Conservation (phyloP, 805 yeast species). For the Saccharomycopsis sp. region DNA sequence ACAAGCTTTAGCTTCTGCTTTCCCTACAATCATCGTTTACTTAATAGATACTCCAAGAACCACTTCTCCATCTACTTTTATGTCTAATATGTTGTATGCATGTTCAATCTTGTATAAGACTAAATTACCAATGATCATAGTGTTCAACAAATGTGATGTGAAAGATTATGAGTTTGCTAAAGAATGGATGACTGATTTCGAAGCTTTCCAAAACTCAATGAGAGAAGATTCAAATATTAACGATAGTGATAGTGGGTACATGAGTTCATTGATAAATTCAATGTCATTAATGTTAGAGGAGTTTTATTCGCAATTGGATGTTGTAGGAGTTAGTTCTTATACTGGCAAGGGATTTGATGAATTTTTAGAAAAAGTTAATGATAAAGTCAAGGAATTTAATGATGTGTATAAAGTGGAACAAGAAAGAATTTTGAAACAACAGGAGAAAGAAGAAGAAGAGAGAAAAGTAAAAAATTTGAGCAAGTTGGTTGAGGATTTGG, state of each 20-base stretch:
- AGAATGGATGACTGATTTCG: constrained; percentile 98
- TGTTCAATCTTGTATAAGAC: constrained; percentile 95
- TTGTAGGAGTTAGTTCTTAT: constrained; percentile 85
- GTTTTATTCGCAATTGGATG: constrained; percentile 86
- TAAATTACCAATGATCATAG: constrained; percentile 92
- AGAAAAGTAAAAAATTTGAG: constrained; percentile 65
- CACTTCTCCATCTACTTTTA: constrained; percentile 90
- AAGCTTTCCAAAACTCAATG: constrained; percentile 77
- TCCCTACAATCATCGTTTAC: constrained; percentile 94
- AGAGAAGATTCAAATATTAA: constrained; percentile 58
- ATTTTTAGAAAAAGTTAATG: constrained; percentile 75
- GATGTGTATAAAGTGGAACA: constrained; percentile 80
- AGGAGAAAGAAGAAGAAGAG: constrained; percentile 66
- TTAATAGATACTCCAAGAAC: constrained; percentile 95
- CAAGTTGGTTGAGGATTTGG: constrained; percentile 80
- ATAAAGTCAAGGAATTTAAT: constrained; percentile 81
- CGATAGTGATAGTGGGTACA: constrained; percentile 74
- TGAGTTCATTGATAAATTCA: constrained; percentile 89
- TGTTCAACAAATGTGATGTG: constrained; percentile 92
- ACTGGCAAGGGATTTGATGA: constrained; percentile 95
- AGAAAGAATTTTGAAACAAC: constrained; percentile 68
- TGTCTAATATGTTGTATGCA: constrained; percentile 97
- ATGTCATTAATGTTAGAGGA: constrained; percentile 96
- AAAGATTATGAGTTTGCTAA: constrained; percentile 78
- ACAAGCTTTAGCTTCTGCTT: constrained; percentile 91